Base-by-base conservation (phyloP, 495 filamentous ascomycete species). In the Aspergillus biplanus region DNA sequence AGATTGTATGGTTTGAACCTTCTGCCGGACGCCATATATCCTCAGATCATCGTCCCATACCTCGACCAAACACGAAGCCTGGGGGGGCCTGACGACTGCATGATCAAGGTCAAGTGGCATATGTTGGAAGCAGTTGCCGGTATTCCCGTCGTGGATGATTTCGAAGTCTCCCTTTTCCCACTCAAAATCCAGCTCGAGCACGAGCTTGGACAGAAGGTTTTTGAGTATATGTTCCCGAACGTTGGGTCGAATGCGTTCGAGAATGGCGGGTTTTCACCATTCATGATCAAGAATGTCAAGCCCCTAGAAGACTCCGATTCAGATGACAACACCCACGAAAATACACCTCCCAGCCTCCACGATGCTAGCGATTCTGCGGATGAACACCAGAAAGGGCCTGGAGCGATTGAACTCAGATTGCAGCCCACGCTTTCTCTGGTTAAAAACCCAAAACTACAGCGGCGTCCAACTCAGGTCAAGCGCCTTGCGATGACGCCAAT, bases 81-180 rank as follows among this genome's bases (percentile, higher is more conserved):
- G 34, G 80, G 84, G 42, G 74, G 73, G 9, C 69, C 70, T 11
- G 82, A 90, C 61, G 74, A 85, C 16, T 89, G 89, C 61, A 97
- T 98, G 90, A 84, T 98, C 49, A 86, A 89, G 37, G 89, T 99
- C 35, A 92, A 92, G 66, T 99, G 95, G 92, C 89, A 96, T 70
- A 97, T 97, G 92, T 83, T 98, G 7, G 95, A 99, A 72, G 95
- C 94, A 39, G 97, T 99, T 70, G 95, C 94, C 47, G 95, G 95
- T 37, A 98, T 99, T 67, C 93, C 95, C 1, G 93, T 99, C 50
- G 88, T 98, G 81, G 93, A 98, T 65, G 90, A 96, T 70, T 99
- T 99, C 66, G 95, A 99, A 73, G 90, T 99, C 55, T 90, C 93
- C 63, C 78, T 98, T 9, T 93, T 95, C 72, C 95, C 95, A 1